A percentile compares a stretch with the other conserved stretches of the same genome.
phyloP scores from a whole-genome alignment of 1,139 yeast species.

The Sugiyamaella grinbergsii region DNA sequence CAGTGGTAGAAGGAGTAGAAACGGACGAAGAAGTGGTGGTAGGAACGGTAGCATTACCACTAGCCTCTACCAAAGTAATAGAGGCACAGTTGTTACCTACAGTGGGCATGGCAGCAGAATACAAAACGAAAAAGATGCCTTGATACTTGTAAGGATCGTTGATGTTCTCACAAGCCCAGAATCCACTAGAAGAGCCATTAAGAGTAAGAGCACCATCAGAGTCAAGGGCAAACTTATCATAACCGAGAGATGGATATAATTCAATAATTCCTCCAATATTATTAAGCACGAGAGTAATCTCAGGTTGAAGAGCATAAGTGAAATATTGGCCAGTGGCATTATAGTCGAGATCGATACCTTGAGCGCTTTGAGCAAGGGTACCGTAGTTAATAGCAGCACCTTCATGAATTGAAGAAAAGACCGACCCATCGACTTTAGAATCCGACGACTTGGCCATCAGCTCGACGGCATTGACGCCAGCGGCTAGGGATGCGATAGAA shows the following conservation, averaged over 20 bases:
- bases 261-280: constrained; percentile 12
- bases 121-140: constrained; percentile 37
- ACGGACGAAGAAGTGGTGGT: neutral
- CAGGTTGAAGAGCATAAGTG: neutral
- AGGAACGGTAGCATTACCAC: neutral
- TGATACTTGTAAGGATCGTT: constrained; percentile 51
- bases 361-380: constrained; percentile 41
- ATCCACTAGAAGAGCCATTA: constrained; percentile 43
- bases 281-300: neutral
- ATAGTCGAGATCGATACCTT: constrained; percentile 21
- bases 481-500: neutral
- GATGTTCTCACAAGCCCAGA: constrained; percentile 49
- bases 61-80: constrained; percentile 8
- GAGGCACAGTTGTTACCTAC: constrained; percentile 18
- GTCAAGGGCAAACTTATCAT: constrained; percentile 25
- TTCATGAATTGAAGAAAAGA: constrained; percentile 48
- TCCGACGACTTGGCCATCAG: constrained; percentile 15
- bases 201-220: constrained; percentile 39
- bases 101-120: constrained; percentile 17
- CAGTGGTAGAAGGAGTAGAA: constrained; percentile 3
- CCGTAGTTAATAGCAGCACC: constrained; percentile 60
- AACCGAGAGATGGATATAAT: constrained; percentile 16
- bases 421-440: constrained; percentile 37
- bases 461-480: constrained; percentile 8
- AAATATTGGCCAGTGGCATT: constrained; percentile 10